Conservation (phyloP, 495 filamentous ascomycete genomes). For the Hyaloscypha finlandica region DNA sequence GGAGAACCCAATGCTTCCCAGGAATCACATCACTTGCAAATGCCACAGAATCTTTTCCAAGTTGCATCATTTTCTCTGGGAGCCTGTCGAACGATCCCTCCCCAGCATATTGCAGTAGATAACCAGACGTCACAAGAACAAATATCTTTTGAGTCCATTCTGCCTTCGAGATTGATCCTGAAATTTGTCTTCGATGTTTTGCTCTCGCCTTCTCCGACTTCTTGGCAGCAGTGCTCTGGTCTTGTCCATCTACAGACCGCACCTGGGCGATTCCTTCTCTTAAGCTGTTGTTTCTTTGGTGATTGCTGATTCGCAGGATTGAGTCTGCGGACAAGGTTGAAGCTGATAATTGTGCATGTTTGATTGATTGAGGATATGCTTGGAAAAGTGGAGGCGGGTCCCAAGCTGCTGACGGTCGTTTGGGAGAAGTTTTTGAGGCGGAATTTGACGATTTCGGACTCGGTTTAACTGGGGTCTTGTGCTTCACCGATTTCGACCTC, state of each 20-base stretch:
- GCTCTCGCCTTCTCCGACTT: slow-evolving; percentile 26
- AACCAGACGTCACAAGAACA: slow-evolving; percentile 74
- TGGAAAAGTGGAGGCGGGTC: slow-evolving; percentile 83
- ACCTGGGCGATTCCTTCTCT: slow-evolving; percentile 44
- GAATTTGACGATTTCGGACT: slow-evolving; percentile 25
- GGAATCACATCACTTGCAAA: slow-evolving; percentile 94
- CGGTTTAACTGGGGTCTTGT: slow-evolving; percentile 29
- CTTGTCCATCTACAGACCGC: slow-evolving; percentile 37
- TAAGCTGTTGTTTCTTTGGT: slow-evolving; percentile 46
- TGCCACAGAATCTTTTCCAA: slow-evolving; percentile 84
- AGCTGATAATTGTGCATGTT: slow-evolving; percentile 53
- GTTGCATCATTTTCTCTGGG: slow-evolving; percentile 83
- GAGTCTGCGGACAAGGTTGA: slow-evolving; percentile 53
- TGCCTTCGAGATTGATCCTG: slow-evolving; percentile 61
- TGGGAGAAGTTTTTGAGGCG: slow-evolving; percentile 23
- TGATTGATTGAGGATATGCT: slow-evolving; percentile 82
- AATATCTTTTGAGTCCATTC: slow-evolving; percentile 86
- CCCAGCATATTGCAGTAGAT: slow-evolving; percentile 83
- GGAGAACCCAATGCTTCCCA: slow-evolving; percentile 89
- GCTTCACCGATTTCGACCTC: slow-evolving; percentile 42
- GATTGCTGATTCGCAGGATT: slow-evolving; percentile 63
- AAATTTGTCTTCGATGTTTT: slow-evolving; percentile 52
- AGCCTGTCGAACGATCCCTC: slow-evolving; percentile 77
- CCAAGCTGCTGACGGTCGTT: slow-evolving; percentile 52
- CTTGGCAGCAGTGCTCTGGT: slow-evolving; percentile 36